A percentile compares a stretch with the other conserved stretches of the same genome.
Evolutionary conservation across 2,329 filamentous ascomycete genomes (phyloP).

Genomic region (Penicillium janthinellum): DNA sequence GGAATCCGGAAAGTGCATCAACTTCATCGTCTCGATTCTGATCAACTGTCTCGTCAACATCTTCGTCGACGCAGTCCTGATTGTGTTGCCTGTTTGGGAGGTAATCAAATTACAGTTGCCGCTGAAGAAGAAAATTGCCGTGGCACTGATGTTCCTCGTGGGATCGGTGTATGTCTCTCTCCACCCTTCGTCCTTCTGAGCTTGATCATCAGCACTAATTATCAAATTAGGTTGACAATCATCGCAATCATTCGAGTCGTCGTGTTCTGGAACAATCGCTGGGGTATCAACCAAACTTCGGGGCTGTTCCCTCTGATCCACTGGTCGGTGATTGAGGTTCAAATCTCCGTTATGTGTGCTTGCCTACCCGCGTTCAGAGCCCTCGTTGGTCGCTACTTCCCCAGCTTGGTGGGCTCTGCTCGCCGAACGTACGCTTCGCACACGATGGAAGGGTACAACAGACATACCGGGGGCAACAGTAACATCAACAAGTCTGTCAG

Average conservation of each 20-base stretch:
- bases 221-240: constrained; percentile 21
- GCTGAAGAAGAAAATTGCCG: constrained; percentile 20
- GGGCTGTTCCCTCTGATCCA: constrained; percentile 30
- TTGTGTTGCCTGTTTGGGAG: constrained; percentile 24
- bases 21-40: constrained; percentile 23
- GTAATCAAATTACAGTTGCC: constrained; percentile 24
- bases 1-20: constrained; percentile 21
- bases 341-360: constrained; percentile 31
- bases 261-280: constrained; percentile 30
- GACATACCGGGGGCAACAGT: constrained; percentile 8
- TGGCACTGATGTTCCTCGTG: constrained; percentile 21
- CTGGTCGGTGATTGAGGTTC: constrained; percentile 33
- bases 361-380: constrained; percentile 31
- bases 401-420: constrained; percentile 14
- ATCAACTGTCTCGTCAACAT: constrained; percentile 27
- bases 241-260: constrained; percentile 31
- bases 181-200: not conserved
- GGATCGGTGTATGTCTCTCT: constrained; percentile 20
- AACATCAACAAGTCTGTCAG: constrained; percentile 29
- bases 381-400: constrained; percentile 24
- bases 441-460: constrained; percentile 6
- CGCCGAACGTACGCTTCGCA: constrained; percentile 13
- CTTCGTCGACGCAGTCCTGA: constrained; percentile 21
- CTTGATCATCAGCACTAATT: not conserved
- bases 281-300: constrained; percentile 22